Evolutionary conservation across 2,329 filamentous ascomycete genomes (phyloP).

Genomic region (Tothia fuscella): DNA sequence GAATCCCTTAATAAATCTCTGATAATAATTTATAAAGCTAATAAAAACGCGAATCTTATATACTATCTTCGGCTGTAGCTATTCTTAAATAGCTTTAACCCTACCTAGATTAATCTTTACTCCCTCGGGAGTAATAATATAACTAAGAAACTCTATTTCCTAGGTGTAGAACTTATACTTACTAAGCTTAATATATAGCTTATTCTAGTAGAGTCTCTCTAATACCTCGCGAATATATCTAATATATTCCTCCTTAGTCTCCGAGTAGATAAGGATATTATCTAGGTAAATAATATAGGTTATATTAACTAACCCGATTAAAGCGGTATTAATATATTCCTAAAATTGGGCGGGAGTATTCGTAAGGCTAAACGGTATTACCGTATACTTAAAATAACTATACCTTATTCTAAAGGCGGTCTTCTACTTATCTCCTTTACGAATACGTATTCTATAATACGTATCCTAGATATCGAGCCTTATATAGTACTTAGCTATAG

Average conservation of each 20-base stretch:
- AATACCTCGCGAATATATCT: conserved; percentile 9
- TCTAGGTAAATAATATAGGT: conserved; percentile 14
- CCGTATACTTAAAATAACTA: conserved; percentile 12
- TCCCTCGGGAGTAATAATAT: conserved; percentile 16
- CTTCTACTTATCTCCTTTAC: conserved; percentile 11
- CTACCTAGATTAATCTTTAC: conserved; percentile 16
- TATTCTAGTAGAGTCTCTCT: conserved; percentile 2
- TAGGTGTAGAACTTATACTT: conserved; percentile 21
- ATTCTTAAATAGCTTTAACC: conserved; percentile 14
- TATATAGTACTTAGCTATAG: conserved; percentile 11
- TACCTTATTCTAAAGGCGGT: conserved; percentile 12
- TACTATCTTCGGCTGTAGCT: conserved; percentile 12
- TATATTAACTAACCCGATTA: conserved; percentile 12
- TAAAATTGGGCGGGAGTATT: conserved; percentile 13
- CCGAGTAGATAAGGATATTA: conserved; percentile 14
- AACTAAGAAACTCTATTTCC: conserved; percentile 18
- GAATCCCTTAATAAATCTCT: conserved; percentile 17
- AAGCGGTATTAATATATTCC: conserved; percentile 12
- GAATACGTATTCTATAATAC: conserved; percentile 12
- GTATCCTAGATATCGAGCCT: conserved; percentile 12
- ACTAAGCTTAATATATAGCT: conserved; percentile 12
- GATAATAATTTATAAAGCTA: conserved; percentile 21
- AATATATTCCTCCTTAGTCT: conserved; percentile 9
- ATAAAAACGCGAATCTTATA: conserved; percentile 17
- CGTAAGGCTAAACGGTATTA: conserved; percentile 14